Evolutionary conservation across 805 yeast genomes (phyloP), one percentile per base, ranked within the genome.

Genomic region (Dipodascopsis uninucleata): DNA sequence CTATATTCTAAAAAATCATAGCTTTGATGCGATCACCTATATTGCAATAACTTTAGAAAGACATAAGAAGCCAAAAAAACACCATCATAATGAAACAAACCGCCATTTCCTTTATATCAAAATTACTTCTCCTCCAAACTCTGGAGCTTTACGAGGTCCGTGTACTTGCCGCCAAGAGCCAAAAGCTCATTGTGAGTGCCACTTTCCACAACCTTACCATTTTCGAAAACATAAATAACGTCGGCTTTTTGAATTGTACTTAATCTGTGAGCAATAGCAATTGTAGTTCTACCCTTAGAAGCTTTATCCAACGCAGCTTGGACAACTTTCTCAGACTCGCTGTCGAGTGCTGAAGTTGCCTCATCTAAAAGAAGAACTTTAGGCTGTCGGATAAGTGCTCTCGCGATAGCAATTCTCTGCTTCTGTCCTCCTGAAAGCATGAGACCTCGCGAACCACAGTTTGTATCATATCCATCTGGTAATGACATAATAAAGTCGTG

Each of bases 211-310:
- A 82, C 75, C 28, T 63, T 61, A 14, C 89, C 88, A 33, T 69
- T 63, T 41, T 71, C 69, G 42, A 82, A 60, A 43, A 78, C 71
- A 36, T 71, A 71, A 16, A 82, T 77, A 39, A 67, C 67, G 37
- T 73, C 68, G 0, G 87, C 75, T 45, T 71, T 69, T 37, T 68
- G 62, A 48, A 79, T 79, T 0, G 85, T 78, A 50, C 74, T 74
- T 65, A 83, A 70, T 57, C 89, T 69, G 62, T 82, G 90, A 7
- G 89, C 89, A 64, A 82, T 81, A 59, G 88, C 82, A 50, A 82
- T 65, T 32, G 82, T 78, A 1, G 89, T 82, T 57, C 88, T 79
- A 22, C 77, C 67, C 12, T 63, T 44, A 52, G 84, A 83, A 56
- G 82, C 85, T 6, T 63, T 66, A 8, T 69, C 68, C 44, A 78